Base-by-base conservation (phyloP, 2,329 filamentous ascomycete species). In the Fusarium sp. region DNA sequence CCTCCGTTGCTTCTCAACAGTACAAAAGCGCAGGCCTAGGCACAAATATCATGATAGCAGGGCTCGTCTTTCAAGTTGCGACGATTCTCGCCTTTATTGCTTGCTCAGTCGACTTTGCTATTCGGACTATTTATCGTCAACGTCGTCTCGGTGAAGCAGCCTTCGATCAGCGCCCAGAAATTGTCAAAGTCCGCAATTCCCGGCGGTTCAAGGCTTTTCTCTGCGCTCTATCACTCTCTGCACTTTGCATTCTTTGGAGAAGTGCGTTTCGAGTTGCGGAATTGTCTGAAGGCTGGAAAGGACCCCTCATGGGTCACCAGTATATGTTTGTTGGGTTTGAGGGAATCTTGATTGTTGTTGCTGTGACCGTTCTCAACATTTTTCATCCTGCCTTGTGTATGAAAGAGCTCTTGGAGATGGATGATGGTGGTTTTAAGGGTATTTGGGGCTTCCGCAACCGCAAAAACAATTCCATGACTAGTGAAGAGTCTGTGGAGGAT, bases 221-320 rank as follows among this genome's bases (percentile, higher is more conserved):
- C 10, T 77, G 75, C n/a, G 88, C 87, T 17, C 83, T 92, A 24
- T 79, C 82, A 3, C 79, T 92, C 5, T 86, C 90, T 5, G 91
- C 90, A n/a, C 59, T 92, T 18, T 87, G 86, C 74, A 90, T 94
- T 76, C 88, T 93, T 70, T 88, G 89, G 76, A 85, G 92, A 14
- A 90, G 88, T 72, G 87, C 90, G 47, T 94, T 90, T 81, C 87
- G 92, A 62, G 88, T 92, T 28, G 89, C 88, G 1, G 91, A 94
- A 85, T 82, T 94, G 72, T 88, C 87, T 71, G 84, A 88, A 59
- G 92, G 92, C 3, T 94, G 90, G 88, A 81, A 78, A 7, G 90
- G 91, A 1, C 80, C 85, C 28, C 80, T 93, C 75, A 91, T 91
- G 79, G 80, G 78, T 39, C 80, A 87, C 42, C 84, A 91, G 81